These are phyloP conservation scores for Nicotiana undulata DNA, from an alignment of 257 asterid genomes.

Conservation along the genomic window DNA sequence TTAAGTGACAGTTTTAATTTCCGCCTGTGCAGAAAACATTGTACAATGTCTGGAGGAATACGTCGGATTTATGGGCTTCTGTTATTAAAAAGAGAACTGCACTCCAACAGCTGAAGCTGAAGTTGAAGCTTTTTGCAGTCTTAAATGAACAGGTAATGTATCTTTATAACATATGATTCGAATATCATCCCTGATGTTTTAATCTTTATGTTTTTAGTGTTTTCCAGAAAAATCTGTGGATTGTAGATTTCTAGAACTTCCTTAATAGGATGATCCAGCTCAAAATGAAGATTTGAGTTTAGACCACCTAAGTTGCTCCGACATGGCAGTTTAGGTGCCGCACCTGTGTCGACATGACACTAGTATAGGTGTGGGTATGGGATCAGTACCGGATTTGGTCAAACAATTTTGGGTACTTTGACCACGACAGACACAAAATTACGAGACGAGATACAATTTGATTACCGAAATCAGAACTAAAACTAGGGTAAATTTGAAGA, in stretches of 20 bases:
- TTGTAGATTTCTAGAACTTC: not conserved
- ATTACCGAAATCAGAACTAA: too few species aligned
- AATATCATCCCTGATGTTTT: not conserved
- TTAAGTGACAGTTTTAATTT: not conserved
- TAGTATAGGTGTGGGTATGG: too few species aligned
- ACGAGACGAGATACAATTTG: too few species aligned
- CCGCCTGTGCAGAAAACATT: constrained; percentile 48
- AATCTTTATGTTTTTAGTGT: not conserved
- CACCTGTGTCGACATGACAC: too few species aligned
- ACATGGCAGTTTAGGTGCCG: too few species aligned
- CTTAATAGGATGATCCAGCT: not conserved
- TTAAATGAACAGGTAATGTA: constrained; percentile 57
- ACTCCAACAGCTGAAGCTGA: constrained; percentile 60
- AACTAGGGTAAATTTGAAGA: too few species aligned
- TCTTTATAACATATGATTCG: not conserved
- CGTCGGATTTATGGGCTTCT: constrained; percentile 39
- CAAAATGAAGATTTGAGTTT: not conserved
- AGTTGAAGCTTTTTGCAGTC: constrained; percentile 51
- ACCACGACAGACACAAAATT: too few species aligned
- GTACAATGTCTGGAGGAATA: constrained; percentile 50
- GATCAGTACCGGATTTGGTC: too few species aligned
- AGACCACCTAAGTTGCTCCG: too few species aligned
- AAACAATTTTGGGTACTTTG: too few species aligned
- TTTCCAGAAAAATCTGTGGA: not conserved
- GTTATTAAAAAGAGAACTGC: constrained; percentile 48